Evolutionary conservation across 2,329 filamentous ascomycete species (phyloP).

Genomic region (Blastomyces percursus): DNA sequence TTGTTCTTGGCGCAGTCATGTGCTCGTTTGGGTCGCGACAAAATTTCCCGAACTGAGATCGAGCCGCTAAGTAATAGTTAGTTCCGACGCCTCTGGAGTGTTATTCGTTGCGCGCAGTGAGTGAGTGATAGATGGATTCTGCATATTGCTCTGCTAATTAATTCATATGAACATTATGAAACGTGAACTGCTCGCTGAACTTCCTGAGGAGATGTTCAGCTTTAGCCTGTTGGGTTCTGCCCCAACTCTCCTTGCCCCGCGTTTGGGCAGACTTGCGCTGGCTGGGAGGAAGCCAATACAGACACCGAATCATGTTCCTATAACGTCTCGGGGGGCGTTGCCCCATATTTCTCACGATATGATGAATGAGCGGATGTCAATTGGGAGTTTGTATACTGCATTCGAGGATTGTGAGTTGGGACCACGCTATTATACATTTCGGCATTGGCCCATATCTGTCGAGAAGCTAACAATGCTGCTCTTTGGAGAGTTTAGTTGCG

Average conservation of each 20-base stretch:
- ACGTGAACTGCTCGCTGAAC: constrained; percentile 15
- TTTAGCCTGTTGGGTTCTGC: constrained; percentile 29
- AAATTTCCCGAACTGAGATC: neutral
- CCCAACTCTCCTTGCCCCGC: constrained; percentile 38
- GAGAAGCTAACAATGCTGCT: constrained; percentile 22
- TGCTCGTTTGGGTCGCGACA: neutral
- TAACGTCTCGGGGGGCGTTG: constrained; percentile 71
- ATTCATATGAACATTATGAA: constrained; percentile 19
- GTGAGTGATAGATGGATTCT: neutral
- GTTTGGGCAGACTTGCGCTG: constrained; percentile 57
- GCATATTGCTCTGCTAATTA: neutral
- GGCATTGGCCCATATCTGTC: constrained; percentile 11
- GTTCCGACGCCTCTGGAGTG: neutral
- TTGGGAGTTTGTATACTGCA: constrained; percentile 65
- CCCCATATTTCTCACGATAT: constrained; percentile 87
- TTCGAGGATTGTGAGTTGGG: constrained; percentile 79
- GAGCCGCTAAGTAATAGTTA: neutral
- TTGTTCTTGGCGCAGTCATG: constrained; percentile 1
- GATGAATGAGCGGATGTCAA: constrained; percentile 51
- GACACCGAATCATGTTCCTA: constrained; percentile 72
- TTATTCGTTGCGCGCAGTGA: neutral
- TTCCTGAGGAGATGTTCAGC: constrained; percentile 26
- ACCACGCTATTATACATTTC: neutral
- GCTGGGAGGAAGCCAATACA: constrained; percentile 54
- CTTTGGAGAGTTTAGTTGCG: constrained; percentile 45